Percentiles rank a stretch among this genome's conserved stretches.
Evolutionary conservation across 768 basidiomycete genomes (phyloP).

Genomic region (Tulasnella sp.): DNA sequence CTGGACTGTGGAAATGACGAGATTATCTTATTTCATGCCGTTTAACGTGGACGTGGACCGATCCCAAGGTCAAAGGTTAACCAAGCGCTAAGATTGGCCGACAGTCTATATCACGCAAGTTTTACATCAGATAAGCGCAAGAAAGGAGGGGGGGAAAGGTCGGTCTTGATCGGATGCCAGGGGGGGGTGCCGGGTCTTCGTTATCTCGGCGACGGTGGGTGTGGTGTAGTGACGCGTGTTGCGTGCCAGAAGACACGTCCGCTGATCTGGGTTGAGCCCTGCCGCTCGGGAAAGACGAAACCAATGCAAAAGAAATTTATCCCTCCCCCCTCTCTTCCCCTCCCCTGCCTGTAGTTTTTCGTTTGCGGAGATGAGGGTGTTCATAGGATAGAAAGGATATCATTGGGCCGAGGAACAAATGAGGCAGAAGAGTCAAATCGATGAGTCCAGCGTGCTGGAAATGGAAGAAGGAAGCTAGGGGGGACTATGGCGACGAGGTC

Average conservation of each 20-base stretch:
- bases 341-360: background rate
- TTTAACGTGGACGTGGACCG: background rate
- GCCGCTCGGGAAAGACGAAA: background rate
- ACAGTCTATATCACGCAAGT: conserved; percentile 3
- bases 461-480: background rate
- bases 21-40: background rate
- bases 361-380: conserved; percentile 3
- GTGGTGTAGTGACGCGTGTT: background rate
- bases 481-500: background rate
- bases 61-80: background rate
- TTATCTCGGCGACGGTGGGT: background rate
- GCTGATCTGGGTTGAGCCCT: background rate
- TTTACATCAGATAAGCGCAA: background rate
- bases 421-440: background rate
- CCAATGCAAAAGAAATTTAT: conserved; percentile 5
- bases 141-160: too few species aligned
- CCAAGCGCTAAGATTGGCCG: background rate
- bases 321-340: background rate
- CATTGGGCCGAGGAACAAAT: background rate
- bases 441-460: background rate
- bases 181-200: background rate
- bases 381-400: background rate
- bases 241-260: background rate
- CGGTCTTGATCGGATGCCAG: background rate
- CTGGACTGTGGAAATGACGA: conserved; percentile 1